Evolutionary conservation across 78 protist genomes (phyloP).

Genomic region (Capsaspora owczarzaki): DNA sequence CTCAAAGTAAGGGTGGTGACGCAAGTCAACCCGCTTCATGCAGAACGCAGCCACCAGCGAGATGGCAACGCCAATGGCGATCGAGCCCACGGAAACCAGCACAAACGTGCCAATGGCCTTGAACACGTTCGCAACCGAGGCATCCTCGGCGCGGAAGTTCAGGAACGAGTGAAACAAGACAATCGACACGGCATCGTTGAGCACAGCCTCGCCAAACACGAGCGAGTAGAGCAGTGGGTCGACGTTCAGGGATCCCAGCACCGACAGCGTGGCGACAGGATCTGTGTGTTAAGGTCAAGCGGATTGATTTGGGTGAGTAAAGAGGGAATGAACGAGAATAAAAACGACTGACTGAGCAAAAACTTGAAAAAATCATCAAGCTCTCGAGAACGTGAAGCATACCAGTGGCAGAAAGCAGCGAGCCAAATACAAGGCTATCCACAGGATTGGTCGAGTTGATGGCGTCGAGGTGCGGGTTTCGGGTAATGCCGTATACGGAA

Average conservation of each 20-base stretch:
- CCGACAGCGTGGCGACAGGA: slow-evolving; percentile 39
- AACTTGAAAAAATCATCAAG: background rate
- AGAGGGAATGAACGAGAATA: too few relatives aligned
- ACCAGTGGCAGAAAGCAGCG: slow-evolving; percentile 74
- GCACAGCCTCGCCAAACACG: slow-evolving; percentile 53
- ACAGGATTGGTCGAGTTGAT: background rate
- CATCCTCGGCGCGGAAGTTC: too few relatives aligned
- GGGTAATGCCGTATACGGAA: too few relatives aligned
- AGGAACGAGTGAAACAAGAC: slow-evolving; percentile 8
- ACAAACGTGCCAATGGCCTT: background rate
- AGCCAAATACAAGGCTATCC: slow-evolving; percentile 63
- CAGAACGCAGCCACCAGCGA: slow-evolving; percentile 11
- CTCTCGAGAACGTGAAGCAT: too few relatives aligned
- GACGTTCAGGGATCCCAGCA: slow-evolving; percentile 41
- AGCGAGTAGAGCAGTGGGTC: slow-evolving; percentile 21
- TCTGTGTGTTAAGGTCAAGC: too few relatives aligned
- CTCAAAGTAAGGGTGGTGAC: slow-evolving; percentile 5
- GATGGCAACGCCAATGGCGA: slow-evolving; percentile 4
- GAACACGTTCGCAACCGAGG: too few relatives aligned
- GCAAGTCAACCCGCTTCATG: background rate
- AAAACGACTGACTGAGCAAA: too few relatives aligned
- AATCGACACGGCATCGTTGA: slow-evolving; percentile 57
- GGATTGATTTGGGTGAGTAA: too few relatives aligned
- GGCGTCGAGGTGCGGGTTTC: background rate
- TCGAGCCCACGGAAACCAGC: background rate